phyloP scores from a whole-genome alignment of 495 filamentous ascomycete species.

The Chaetomium tenue region DNA sequence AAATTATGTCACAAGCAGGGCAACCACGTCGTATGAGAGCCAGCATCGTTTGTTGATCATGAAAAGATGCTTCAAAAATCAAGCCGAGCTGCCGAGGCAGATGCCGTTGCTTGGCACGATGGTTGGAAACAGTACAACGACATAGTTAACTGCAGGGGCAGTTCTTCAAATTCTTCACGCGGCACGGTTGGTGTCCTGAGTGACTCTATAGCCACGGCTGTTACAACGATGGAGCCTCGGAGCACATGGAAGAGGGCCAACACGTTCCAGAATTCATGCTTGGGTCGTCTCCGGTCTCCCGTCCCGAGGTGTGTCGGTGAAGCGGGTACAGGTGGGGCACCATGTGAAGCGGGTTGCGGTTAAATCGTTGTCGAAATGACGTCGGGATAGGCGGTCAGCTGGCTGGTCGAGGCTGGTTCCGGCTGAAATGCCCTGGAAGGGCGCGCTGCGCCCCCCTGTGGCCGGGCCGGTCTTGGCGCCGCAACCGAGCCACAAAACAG shows the following conservation, averaged over 20 bases:
- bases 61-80: too few relatives aligned
- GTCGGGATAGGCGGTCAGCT: conserved; percentile 15
- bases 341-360: conserved; percentile 3
- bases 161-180: too few relatives aligned
- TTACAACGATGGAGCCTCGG: too few relatives aligned
- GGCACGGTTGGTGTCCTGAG: too few relatives aligned
- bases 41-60: too few relatives aligned
- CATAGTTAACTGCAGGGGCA: too few relatives aligned
- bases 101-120: too few relatives aligned
- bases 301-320: conserved; percentile 1
- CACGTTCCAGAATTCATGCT: neutral
- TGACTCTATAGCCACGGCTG: too few relatives aligned
- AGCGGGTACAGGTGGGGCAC: conserved; percentile 1
- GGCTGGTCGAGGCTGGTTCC: neutral
- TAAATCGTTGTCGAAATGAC: conserved; percentile 6
- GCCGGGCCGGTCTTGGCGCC: neutral
- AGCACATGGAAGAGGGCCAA: neutral
- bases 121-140: too few relatives aligned
- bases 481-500: conserved; percentile 1
- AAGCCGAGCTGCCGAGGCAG: too few relatives aligned
- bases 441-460: conserved; percentile 1
- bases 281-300: neutral
- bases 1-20: too few relatives aligned
- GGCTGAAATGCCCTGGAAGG: conserved; percentile 13
- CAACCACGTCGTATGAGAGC: too few relatives aligned